phyloP scores from a whole-genome alignment of 2,329 filamentous ascomycete genomes.

The Penicillium freii region DNA sequence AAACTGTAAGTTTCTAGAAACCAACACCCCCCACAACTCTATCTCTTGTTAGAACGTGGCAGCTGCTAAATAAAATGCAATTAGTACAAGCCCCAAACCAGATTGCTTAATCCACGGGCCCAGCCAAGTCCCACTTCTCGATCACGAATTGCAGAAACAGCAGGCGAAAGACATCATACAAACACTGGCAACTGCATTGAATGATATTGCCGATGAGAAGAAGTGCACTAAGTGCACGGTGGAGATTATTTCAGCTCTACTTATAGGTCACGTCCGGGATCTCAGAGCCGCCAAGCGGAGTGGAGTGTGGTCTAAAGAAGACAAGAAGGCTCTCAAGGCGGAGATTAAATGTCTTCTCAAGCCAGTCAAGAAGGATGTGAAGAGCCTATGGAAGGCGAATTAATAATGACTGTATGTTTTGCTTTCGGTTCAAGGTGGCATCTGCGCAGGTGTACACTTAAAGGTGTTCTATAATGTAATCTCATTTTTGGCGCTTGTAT shows the following conservation, averaged over 20 bases:
- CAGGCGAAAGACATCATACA: slow-evolving; percentile 2
- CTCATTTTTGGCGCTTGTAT: not conserved
- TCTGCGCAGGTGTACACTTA: not conserved
- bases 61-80: not conserved
- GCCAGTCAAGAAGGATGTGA: slow-evolving; percentile 11
- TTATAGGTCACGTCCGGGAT: slow-evolving; percentile 2
- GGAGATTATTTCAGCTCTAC: slow-evolving; percentile 1
- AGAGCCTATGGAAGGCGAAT: slow-evolving; percentile 10
- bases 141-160: slow-evolving; percentile 5
- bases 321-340: slow-evolving; percentile 6
- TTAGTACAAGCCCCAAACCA: not conserved
- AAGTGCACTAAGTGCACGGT: slow-evolving; percentile 13
- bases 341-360: slow-evolving; percentile 10
- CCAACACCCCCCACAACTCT: not conserved
- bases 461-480: not conserved
- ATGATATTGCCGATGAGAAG: slow-evolving; percentile 5
- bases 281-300: slow-evolving; percentile 9
- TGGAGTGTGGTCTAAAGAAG: slow-evolving; percentile 12
- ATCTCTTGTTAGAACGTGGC: not conserved
- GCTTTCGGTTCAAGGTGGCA: not conserved
- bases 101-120: slow-evolving; percentile 7
- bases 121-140: slow-evolving; percentile 4
- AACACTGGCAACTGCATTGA: slow-evolving; percentile 1
- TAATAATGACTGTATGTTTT: not conserved
- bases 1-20: not conserved